A percentile compares a stretch with the other conserved stretches of the same genome.
phyloP scores from a whole-genome alignment of 106 monocot genomes.

The Hemerocallis citrina region DNA sequence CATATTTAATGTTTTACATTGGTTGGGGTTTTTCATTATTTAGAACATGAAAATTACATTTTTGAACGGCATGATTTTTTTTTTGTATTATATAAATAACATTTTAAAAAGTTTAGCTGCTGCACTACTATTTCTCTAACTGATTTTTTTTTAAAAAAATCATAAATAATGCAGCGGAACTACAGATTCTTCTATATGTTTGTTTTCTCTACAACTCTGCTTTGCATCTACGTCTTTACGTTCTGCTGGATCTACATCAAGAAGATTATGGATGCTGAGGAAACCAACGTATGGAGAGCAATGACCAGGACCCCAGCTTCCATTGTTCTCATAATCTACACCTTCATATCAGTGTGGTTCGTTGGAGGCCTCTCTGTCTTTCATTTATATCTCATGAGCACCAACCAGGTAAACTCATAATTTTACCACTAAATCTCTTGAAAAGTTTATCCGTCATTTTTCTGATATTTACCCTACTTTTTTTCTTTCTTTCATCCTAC shows the following conservation, averaged over 20 bases:
- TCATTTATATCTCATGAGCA: constrained; percentile 88
- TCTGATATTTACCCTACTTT: too few relatives aligned
- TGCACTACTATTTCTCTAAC: background rate
- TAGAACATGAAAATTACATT: too few relatives aligned
- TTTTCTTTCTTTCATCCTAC: constrained; percentile 2
- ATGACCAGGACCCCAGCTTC: constrained; percentile 82
- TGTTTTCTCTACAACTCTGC: constrained; percentile 80
- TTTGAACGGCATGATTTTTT: too few relatives aligned
- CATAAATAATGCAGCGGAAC: constrained; percentile 57
- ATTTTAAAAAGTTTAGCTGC: too few relatives aligned
- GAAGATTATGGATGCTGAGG: constrained; percentile 61
- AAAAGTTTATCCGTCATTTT: too few relatives aligned
- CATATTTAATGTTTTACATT: too few relatives aligned
- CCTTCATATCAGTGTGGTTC: constrained; percentile 87
- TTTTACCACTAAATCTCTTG: too few relatives aligned
- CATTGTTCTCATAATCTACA: constrained; percentile 74
- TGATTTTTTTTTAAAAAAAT: constrained; percentile 1
- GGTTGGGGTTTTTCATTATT: too few relatives aligned
- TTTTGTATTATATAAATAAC: too few relatives aligned
- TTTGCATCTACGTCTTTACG: constrained; percentile 77
- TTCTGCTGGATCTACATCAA: constrained; percentile 82
- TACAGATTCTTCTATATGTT: constrained; percentile 98
- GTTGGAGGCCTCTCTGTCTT: constrained; percentile 89
- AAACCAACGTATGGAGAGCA: constrained; percentile 63
- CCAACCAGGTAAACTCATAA: constrained; percentile 92